Percentiles rank a stretch among this genome's conserved stretches.
These are phyloP conservation scores for Didymellaceae sp. DNA, from an alignment of 2,329 filamentous ascomycete genomes.

Conservation along the genomic window DNA sequence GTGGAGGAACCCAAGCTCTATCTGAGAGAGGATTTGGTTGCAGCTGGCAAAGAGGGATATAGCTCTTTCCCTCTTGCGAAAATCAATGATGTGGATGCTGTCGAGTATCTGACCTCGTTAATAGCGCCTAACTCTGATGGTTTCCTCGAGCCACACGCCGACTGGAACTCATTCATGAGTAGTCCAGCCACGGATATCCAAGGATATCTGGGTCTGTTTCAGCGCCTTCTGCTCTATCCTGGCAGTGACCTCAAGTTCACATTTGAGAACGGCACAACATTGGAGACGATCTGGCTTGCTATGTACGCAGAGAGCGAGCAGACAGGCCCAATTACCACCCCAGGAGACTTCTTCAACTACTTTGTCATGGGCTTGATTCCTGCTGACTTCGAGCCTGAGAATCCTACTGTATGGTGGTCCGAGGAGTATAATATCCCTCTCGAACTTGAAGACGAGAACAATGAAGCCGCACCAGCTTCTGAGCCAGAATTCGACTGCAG, in stretches of 20 bases:
- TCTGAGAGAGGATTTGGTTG: slow-evolving; percentile 38
- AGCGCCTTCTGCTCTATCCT: slow-evolving; percentile 45
- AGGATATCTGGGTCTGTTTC: slow-evolving; percentile 21
- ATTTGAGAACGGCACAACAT: slow-evolving; percentile 32
- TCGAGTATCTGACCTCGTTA: slow-evolving; percentile 31
- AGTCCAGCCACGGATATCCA: slow-evolving; percentile 28
- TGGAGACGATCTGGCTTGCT: slow-evolving; percentile 28
- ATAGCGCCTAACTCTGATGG: slow-evolving; percentile 43
- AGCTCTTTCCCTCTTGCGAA: slow-evolving; percentile 30
- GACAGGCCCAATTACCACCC: slow-evolving; percentile 46
- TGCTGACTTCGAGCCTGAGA: not conserved
- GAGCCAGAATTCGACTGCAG: not conserved
- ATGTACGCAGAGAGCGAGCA: slow-evolving; percentile 28
- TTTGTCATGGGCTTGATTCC: slow-evolving; percentile 48
- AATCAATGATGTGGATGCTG: slow-evolving; percentile 37
- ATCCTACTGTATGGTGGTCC: too few species aligned
- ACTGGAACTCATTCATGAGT: slow-evolving; percentile 49
- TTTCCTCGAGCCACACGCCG: slow-evolving; percentile 50
- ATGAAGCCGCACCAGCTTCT: slow-evolving; percentile 12
- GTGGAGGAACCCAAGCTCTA: slow-evolving; percentile 40
- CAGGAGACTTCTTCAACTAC: slow-evolving; percentile 55
- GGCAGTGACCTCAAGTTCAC: slow-evolving; percentile 35
- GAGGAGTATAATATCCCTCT: not conserved
- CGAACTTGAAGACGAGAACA: slow-evolving; percentile 5
- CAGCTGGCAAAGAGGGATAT: slow-evolving; percentile 27